Base-by-base conservation (phyloP, 2,329 filamentous ascomycete genomes). In the Celoporthe dispersa region DNA sequence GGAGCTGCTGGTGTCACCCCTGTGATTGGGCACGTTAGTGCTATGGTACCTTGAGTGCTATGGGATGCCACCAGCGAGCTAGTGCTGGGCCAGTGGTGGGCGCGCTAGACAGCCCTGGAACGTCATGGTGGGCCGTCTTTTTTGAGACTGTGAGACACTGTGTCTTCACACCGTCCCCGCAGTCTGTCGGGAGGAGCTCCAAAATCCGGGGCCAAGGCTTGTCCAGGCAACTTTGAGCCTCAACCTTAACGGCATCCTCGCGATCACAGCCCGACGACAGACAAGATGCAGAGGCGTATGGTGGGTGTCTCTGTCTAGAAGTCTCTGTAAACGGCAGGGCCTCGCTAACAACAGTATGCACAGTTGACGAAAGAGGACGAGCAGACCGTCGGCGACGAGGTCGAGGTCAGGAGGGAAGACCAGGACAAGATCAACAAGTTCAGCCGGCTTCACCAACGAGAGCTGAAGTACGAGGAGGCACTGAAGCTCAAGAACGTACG, bases 361-460 rank as follows among this genome's bases (percentile, higher is more conserved):
- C 78, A 98, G 96, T 91, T 99, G 75, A 94, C 93, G 61, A 97
- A 94, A 79, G 95, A 97, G 80, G 95, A 98, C 77, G 96, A 99
- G 82, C 91, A 90, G 70, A 85, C 90, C 28, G 86, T 86, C 66
- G 87, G 89, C 72, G 92, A 96, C 74, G 96, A 99, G 79, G 91
- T 94, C 76, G 93, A 98, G 81, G 96, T 99, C 70, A 92, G 96
- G 71, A 92, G 94, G 77, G 94, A 98, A 80, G 96, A 99, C 80
- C 96, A 99, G 81, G 94, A 98, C 84, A 97, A 96, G 83, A 99
- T 99, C 88, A 99, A 99, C 83, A 91, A 90, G 74, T 99, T 99
- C 86, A 98, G 94, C 81, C 91, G 94, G 60, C 85, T 99, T 73
- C 96, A 99, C 80, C 94, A 97, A 79, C 91, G 93, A 66, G 92